These are phyloP conservation scores for Huntiella abstrusa DNA, from an alignment of 2,329 filamentous ascomycete species.

Conservation along the genomic window DNA sequence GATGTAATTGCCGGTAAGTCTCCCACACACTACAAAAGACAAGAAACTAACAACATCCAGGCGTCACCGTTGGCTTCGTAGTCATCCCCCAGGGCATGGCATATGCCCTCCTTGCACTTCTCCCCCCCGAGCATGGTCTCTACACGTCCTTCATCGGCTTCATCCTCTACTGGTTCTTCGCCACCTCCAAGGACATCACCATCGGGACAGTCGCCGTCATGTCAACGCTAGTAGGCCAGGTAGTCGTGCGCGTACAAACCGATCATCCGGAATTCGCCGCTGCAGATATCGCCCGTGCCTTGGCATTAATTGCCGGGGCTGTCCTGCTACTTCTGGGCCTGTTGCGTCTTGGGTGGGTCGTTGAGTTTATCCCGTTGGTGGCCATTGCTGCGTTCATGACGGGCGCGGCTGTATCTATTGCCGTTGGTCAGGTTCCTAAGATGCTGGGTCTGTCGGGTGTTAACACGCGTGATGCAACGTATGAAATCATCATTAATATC, in stretches of 20 bases:
- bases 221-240: conserved; percentile 32
- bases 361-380: conserved; percentile 34
- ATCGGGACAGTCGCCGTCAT: conserved; percentile 52
- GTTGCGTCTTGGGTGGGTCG: conserved; percentile 31
- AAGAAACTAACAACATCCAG: conserved; percentile 18
- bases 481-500: conserved; percentile 32
- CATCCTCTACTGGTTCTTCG: conserved; percentile 91
- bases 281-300: conserved; percentile 27
- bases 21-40: conserved; percentile 1
- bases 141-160: conserved; percentile 88
- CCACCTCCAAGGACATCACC: conserved; percentile 95
- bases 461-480: conserved; percentile 30
- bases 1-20: conserved; percentile 43
- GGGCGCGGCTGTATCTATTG: conserved; percentile 31
- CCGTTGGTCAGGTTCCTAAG: conserved; percentile 29
- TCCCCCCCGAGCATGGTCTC: conserved; percentile 30
- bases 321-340: conserved; percentile 32
- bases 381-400: conserved; percentile 37
- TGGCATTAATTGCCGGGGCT: conserved; percentile 29
- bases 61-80: conserved; percentile 57
- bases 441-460: conserved; percentile 31
- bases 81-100: conserved; percentile 38
- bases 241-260: conserved; percentile 23
- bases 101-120: conserved; percentile 29
- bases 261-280: conserved; percentile 21